Percentiles rank a stretch among this genome's conserved stretches.
phyloP scores from a whole-genome alignment of 495 filamentous ascomycete species.

The Xylaria cubensis region DNA sequence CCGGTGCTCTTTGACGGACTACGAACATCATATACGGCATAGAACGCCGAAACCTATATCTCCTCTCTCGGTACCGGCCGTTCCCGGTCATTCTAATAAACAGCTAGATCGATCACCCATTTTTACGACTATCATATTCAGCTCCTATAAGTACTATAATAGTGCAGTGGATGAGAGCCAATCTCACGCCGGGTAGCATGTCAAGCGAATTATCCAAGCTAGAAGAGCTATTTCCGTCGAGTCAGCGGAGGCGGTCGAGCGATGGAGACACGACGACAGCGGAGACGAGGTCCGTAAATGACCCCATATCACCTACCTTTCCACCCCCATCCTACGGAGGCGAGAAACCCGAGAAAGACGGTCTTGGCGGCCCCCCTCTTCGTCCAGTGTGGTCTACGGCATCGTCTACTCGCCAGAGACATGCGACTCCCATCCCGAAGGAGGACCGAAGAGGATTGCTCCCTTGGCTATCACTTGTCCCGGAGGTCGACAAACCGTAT shows the following conservation, averaged over 20 bases:
- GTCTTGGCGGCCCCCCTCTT: constrained; percentile 20
- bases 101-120: background rate
- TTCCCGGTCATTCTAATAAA: background rate
- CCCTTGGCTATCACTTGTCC: constrained; percentile 73
- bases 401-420: constrained; percentile 48
- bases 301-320: background rate
- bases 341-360: constrained; percentile 29
- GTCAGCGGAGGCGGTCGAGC: constrained; percentile 5
- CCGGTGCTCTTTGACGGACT: background rate
- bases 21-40: background rate
- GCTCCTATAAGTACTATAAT: background rate
- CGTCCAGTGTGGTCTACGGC: constrained; percentile 37
- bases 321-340: background rate
- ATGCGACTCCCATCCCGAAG: constrained; percentile 65
- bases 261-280: background rate
- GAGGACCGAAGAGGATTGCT: constrained; percentile 76
- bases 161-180: background rate
- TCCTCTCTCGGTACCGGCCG: background rate
- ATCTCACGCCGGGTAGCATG: background rate
- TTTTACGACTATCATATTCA: background rate
- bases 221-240: constrained; percentile 14
- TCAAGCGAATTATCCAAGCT: constrained; percentile 4
- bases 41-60: background rate
- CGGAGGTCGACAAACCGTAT: constrained; percentile 79
- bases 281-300: constrained; percentile 20